Evolutionary conservation across 371 early-diverging fungal genomes (phyloP).

Genomic region (Spiromyces aspiralis): DNA sequence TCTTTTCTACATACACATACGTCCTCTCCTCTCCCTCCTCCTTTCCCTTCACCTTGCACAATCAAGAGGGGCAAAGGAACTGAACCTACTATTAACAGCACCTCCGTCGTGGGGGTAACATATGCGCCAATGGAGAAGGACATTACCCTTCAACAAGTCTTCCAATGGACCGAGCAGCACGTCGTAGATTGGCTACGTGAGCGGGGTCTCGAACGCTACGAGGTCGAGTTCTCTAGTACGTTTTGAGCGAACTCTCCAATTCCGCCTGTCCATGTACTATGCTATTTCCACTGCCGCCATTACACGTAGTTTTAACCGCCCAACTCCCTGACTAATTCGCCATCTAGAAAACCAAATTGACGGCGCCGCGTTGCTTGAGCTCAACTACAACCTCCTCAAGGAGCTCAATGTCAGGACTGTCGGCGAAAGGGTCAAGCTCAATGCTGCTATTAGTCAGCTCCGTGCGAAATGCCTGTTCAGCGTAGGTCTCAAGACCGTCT

Average conservation of each 20-base stretch:
- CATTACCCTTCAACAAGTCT: constrained; percentile 16
- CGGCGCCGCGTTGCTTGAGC: constrained; percentile 63
- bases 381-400: constrained; percentile 61
- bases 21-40: too few relatives aligned
- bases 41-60: too few relatives aligned
- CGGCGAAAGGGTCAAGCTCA: constrained; percentile 65
- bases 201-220: constrained; percentile 48
- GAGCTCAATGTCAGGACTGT: constrained; percentile 67
- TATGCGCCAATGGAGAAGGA: background rate
- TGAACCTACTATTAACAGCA: too few relatives aligned
- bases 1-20: too few relatives aligned
- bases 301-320: too few relatives aligned
- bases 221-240: constrained; percentile 32
- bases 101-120: too few relatives aligned
- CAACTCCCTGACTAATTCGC: too few relatives aligned
- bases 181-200: constrained; percentile 60
- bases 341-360: constrained; percentile 48
- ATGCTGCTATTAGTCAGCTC: constrained; percentile 50
- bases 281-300: too few relatives aligned
- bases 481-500: background rate
- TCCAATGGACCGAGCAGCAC: constrained; percentile 46
- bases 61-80: too few relatives aligned
- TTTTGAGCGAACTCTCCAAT: too few relatives aligned
- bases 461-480: constrained; percentile 40
- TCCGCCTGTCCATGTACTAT: too few relatives aligned